Base-by-base conservation (phyloP, 139 green algal genomes). In the Chara braunii region DNA sequence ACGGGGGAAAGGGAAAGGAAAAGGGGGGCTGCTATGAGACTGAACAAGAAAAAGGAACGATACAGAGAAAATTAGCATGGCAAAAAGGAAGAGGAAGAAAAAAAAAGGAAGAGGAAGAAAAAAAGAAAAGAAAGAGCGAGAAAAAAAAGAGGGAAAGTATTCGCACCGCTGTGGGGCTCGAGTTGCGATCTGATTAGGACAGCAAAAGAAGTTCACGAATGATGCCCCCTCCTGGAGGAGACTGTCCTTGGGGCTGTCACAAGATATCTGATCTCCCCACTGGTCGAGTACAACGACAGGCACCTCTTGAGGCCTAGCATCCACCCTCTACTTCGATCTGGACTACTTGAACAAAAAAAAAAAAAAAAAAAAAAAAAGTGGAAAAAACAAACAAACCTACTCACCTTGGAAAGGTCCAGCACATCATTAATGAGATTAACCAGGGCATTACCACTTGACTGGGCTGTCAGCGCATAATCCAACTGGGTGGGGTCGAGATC, bases 391-490 rank as follows among this genome's bases (percentile, higher is more conserved):
- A 43, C 7, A 51, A 51, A 29, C 42, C 2, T 23, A 51, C 2
- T 22, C 43, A 95, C 89, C 60, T 87, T 84, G 0, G 57, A 83
- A 33, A 95, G 91, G 72, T 95, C 89, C 43, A 95, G 78, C 57
- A 95, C 92, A 72, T 95, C 89, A 2, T 83, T 90, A 60, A 95
- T 90, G 14, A 95, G 80, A 2, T 78, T 88, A 6, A 94, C 75
- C 43, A 95, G 78, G 3, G 88, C 88, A 68, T 94, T 84, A 0
- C 87, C 87, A 26, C 60, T 84, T 64, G 42, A 59, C 4, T 73
- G 70, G 35, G 91, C 86, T 12, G 87, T 94, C 56, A 89, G 84
- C 3, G 90, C 82, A 31, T 94, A 80, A 56, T 95, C 89, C 64
- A 79, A 82, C 77, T 93, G 86, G 35, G 82, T 69, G 0, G 80